phyloP scores from a whole-genome alignment of 176 grass and related monocot genomes.

The Cenchrus fungigraminus region DNA sequence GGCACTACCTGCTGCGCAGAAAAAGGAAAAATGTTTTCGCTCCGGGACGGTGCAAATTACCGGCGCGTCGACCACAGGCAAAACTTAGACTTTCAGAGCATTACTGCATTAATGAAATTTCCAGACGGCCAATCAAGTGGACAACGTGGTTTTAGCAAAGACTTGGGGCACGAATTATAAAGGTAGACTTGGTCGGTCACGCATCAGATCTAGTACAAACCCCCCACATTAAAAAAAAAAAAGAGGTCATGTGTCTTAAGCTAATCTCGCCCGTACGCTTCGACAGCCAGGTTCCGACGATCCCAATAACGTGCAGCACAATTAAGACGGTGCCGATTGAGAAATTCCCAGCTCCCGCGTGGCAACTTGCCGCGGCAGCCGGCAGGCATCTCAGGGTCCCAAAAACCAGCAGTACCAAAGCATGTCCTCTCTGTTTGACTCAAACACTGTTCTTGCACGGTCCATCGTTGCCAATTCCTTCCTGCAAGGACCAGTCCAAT shows the following conservation, averaged over 20 bases:
- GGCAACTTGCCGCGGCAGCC: not conserved
- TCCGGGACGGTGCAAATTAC: not conserved
- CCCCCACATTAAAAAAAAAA: not conserved
- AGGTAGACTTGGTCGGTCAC: not conserved
- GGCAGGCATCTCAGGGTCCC: not conserved
- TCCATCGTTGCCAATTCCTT: not conserved
- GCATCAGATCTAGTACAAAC: not conserved
- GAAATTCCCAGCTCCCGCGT: constrained; percentile 4
- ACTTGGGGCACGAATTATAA: not conserved
- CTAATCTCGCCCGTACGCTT: not conserved
- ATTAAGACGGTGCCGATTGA: not conserved
- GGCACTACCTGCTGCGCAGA: not conserved
- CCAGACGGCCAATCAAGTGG: not conserved
- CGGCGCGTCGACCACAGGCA: not conserved
- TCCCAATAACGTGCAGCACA: not conserved
- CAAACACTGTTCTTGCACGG: not conserved
- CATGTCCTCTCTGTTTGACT: not conserved
- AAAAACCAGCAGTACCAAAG: not conserved
- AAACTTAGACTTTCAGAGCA: not conserved
- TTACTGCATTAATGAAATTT: not conserved
- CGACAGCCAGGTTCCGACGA: not conserved
- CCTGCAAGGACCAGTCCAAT: not conserved
- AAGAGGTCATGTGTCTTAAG: not conserved
- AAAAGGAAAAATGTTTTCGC: not conserved
- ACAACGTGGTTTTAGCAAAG: not conserved